phyloP scores from a whole-genome alignment of 2,329 filamentous ascomycete species.

The Tolypocladium paradoxum region DNA sequence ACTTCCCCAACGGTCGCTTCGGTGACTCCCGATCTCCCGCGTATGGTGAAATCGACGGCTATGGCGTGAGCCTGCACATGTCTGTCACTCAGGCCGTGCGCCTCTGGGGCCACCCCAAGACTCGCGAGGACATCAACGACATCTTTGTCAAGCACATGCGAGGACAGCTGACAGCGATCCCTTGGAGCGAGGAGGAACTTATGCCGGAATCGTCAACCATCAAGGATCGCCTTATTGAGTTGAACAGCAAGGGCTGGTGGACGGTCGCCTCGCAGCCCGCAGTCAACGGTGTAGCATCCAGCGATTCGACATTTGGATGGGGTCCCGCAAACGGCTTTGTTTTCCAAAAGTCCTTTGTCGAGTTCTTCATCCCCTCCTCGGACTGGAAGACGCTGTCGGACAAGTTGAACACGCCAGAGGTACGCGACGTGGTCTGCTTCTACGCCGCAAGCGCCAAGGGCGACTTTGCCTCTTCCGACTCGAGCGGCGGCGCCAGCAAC shows the following conservation, averaged over 20 bases:
- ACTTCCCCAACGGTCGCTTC: conserved; percentile 94
- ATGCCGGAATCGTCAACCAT: conserved; percentile 78
- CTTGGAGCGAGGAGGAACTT: conserved; percentile 87
- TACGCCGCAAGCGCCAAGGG: conserved; percentile 73
- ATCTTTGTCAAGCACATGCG: conserved; percentile 75
- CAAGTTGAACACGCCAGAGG: conserved; percentile 47
- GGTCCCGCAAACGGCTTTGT: conserved; percentile 87
- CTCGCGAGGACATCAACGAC: conserved; percentile 58
- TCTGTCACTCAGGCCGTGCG: conserved; percentile 71
- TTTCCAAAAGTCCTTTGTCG: conserved; percentile 97
- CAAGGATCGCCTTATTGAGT: conserved; percentile 57
- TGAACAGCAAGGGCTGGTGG: conserved; percentile 87
- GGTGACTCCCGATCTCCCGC: conserved; percentile 87
- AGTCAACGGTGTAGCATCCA: conserved; percentile 73
- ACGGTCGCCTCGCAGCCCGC: conserved; percentile 92
- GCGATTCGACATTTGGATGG: conserved; percentile 80
- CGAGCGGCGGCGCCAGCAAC: conserved; percentile 22
- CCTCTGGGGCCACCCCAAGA: conserved; percentile 74
- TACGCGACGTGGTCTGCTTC: conserved; percentile 65
- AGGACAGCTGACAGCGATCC: conserved; percentile 70
- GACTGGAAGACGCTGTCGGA: conserved; percentile 61
- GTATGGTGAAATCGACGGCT: conserved; percentile 96
- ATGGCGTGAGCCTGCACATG: conserved; percentile 90
- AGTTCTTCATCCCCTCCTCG: conserved; percentile 72
- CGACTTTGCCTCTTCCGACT: conserved; percentile 66